These are phyloP conservation scores for Aspergillus puulaauensis DNA, from an alignment of 2,329 filamentous ascomycete genomes.

Conservation along the genomic window DNA sequence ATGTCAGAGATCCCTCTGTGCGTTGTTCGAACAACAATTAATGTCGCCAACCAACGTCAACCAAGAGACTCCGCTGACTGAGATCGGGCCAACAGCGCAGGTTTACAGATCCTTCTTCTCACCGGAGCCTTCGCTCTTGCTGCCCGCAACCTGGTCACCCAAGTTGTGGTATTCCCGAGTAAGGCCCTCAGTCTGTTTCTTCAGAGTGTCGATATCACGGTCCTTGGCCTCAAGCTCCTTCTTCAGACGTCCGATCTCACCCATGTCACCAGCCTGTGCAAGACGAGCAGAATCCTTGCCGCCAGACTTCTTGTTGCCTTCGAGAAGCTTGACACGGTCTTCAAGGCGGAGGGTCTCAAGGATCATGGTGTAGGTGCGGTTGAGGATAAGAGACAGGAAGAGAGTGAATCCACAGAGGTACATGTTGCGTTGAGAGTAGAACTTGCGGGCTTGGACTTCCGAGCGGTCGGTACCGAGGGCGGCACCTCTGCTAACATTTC, in stretches of 20 bases:
- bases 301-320: conserved; percentile 62
- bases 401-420: conserved; percentile 99
- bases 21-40: background rate
- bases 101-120: conserved; percentile 56
- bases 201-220: conserved; percentile 77
- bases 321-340: conserved; percentile 82
- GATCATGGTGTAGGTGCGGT: conserved; percentile 98
- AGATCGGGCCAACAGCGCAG: too few species aligned
- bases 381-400: conserved; percentile 94
- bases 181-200: conserved; percentile 87
- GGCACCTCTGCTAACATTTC: conserved; percentile 53
- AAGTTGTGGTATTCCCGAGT: conserved; percentile 82
- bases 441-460: conserved; percentile 98
- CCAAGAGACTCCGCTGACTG: background rate
- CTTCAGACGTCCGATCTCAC: conserved; percentile 74
- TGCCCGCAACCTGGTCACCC: conserved; percentile 73
- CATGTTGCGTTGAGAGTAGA: conserved; percentile 99
- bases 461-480: conserved; percentile 90
- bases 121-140: conserved; percentile 42
- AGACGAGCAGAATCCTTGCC: conserved; percentile 72
- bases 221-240: conserved; percentile 72
- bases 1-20: background rate
- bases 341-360: conserved; percentile 88
- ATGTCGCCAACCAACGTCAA: background rate
- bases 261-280: conserved; percentile 68